These are phyloP conservation scores for Entomortierella lignicola DNA, from an alignment of 192 early-diverging fungal genomes.

Conservation along the genomic window DNA sequence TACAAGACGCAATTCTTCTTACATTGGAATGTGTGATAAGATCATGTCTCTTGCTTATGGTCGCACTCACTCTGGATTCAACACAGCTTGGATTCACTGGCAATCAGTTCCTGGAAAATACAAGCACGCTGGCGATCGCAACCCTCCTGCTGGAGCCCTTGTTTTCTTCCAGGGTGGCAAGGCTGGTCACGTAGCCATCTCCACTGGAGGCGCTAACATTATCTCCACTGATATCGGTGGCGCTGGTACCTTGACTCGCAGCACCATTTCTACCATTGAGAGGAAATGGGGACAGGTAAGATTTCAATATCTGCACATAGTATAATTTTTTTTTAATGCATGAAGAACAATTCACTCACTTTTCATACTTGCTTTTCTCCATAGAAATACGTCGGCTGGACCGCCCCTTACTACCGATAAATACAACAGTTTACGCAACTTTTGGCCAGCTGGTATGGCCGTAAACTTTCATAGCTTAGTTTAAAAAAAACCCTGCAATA, in stretches of 20 bases:
- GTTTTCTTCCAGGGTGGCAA: slow-evolving; percentile 14
- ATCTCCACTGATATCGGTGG: slow-evolving; percentile 11
- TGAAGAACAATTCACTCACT: too few relatives aligned
- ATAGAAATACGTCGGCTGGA: slow-evolving; percentile 15
- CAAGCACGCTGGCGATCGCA: slow-evolving; percentile 7
- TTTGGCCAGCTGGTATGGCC: too few relatives aligned
- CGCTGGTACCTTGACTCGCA: slow-evolving; percentile 9
- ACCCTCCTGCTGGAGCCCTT: slow-evolving; percentile 12
- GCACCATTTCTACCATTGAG: slow-evolving; percentile 9
- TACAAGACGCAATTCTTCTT: background rate
- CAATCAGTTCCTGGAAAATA: background rate
- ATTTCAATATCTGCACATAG: too few relatives aligned
- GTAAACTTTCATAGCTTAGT: too few relatives aligned
- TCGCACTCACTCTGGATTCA: slow-evolving; percentile 8
- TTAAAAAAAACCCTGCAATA: too few relatives aligned
- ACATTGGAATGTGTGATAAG: slow-evolving; percentile 16
- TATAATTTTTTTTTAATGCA: too few relatives aligned
- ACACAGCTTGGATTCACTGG: slow-evolving; percentile 6
- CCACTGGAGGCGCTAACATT: slow-evolving; percentile 15
- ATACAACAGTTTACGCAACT: too few relatives aligned
- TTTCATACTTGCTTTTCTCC: background rate
- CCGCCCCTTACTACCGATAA: slow-evolving; percentile 17
- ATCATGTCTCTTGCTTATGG: slow-evolving; percentile 17
- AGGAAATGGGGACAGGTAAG: slow-evolving; percentile 13
- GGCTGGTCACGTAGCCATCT: slow-evolving; percentile 9